phyloP scores from a whole-genome alignment of 2,329 filamentous ascomycete species.

The Pseudogymnoascus sp. region DNA sequence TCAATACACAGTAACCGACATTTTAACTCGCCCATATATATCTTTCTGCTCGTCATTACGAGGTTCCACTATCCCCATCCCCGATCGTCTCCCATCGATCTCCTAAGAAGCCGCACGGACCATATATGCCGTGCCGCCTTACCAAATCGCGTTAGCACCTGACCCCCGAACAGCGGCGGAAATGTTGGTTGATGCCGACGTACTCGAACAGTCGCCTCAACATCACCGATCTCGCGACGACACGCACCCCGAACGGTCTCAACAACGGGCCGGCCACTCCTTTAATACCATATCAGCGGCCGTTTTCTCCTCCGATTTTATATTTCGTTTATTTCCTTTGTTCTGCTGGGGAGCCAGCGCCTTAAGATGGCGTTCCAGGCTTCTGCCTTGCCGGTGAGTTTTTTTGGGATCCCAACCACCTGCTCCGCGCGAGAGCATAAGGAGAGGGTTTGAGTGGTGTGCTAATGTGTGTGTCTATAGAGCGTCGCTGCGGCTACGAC shows the following conservation, averaged over 20 bases:
- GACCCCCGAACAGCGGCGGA: background rate
- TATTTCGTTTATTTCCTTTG: background rate
- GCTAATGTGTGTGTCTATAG: slow-evolving; percentile 26
- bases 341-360: background rate
- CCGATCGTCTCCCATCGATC: background rate
- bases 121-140: background rate
- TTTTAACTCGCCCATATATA: no score
- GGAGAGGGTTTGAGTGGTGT: background rate
- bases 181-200: background rate
- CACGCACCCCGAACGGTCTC: background rate
- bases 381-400: slow-evolving; percentile 22
- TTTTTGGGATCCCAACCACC: background rate
- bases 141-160: background rate
- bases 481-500: slow-evolving; percentile 35
- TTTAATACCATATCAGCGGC: background rate
- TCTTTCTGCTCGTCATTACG: no score
- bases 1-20: no score
- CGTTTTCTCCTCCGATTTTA: background rate
- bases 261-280: background rate
- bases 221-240: background rate
- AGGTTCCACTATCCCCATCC: background rate
- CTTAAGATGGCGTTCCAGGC: slow-evolving; percentile 22
- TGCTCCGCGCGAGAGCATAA: background rate
- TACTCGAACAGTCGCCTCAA: background rate
- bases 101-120: background rate